A percentile compares a stretch with the other conserved stretches of the same genome.
These are phyloP conservation scores for Ganoderma lingzhi DNA, from an alignment of 1,284 basidiomycete species.

Conservation along the genomic window DNA sequence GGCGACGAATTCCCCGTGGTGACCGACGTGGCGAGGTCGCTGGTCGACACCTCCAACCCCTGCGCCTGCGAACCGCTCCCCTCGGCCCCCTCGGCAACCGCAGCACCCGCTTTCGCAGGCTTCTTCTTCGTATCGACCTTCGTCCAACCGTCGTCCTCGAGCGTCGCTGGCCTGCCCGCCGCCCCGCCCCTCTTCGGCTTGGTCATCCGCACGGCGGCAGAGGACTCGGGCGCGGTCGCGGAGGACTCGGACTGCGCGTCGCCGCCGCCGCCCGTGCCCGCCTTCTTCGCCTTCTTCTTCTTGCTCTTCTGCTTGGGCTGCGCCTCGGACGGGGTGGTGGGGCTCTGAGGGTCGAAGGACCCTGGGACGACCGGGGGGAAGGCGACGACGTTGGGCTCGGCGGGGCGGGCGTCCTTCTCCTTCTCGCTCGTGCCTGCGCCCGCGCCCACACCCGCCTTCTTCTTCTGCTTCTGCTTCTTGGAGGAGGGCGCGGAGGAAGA, in stretches of 20 bases:
- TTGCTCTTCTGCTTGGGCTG: slow-evolving; percentile 46
- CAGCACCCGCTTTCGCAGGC: slow-evolving; percentile 13
- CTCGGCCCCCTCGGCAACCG: slow-evolving; percentile 15
- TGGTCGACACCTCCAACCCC: slow-evolving; percentile 50
- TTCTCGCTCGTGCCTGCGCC: slow-evolving; percentile 22
- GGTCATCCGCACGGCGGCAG: slow-evolving; percentile 30
- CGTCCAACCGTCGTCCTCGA: slow-evolving; percentile 62
- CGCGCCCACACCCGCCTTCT: slow-evolving; percentile 34
- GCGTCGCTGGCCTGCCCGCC: slow-evolving; percentile 25
- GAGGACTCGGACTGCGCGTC: slow-evolving; percentile 43
- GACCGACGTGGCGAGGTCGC: slow-evolving; percentile 59
- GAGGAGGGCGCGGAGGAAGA: slow-evolving; percentile 22
- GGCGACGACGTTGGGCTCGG: slow-evolving; percentile 44
- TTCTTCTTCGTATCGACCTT: slow-evolving; percentile 47
- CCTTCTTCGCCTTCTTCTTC: slow-evolving; percentile 51
- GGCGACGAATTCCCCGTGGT: slow-evolving; percentile 62
- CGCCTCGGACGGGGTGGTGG: slow-evolving; percentile 25
- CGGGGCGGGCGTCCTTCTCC: slow-evolving; percentile 28
- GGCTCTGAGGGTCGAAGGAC: slow-evolving; percentile 44
- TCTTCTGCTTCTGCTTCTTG: slow-evolving; percentile 52
- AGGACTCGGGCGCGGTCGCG: slow-evolving; percentile 43
- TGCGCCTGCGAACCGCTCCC: slow-evolving; percentile 21
- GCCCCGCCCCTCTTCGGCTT: slow-evolving; percentile 37
- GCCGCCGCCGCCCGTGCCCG: slow-evolving; percentile 25
- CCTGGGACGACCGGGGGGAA: slow-evolving; percentile 58